phyloP scores from a whole-genome alignment of 306 rosid species.

The Trifolium repens region DNA sequence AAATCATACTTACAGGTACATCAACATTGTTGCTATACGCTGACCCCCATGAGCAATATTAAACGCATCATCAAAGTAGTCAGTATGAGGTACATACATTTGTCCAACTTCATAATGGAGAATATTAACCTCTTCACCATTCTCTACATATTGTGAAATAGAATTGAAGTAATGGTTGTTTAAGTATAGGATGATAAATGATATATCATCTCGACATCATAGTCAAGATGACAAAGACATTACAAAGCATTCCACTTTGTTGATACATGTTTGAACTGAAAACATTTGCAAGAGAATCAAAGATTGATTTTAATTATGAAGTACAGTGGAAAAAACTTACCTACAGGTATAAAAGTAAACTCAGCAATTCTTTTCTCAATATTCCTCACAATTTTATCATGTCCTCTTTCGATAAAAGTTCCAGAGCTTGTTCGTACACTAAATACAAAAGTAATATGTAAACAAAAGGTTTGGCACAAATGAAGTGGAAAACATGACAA shows the following conservation, averaged over 20 bases:
- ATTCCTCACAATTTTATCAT: constrained; percentile 67
- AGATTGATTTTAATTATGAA: constrained; percentile 17
- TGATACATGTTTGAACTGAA: constrained; percentile 14
- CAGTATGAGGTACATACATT: constrained; percentile 80
- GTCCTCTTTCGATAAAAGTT: constrained; percentile 83
- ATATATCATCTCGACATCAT: constrained; percentile 37
- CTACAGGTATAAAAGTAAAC: constrained; percentile 78
- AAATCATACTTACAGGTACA: constrained; percentile 83
- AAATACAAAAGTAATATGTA: constrained; percentile 6
- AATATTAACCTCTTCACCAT: constrained; percentile 94
- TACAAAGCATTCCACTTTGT: background rate
- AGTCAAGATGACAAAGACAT: background rate
- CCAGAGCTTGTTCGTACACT: constrained; percentile 94
- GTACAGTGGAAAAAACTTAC: constrained; percentile 43
- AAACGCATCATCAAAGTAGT: constrained; percentile 70
- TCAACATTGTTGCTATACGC: constrained; percentile 86
- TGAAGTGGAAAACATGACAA: constrained; percentile 14
- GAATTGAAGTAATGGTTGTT: constrained; percentile 28
- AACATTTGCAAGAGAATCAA: constrained; percentile 8
- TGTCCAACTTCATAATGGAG: constrained; percentile 97
- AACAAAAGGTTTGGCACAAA: constrained; percentile 7
- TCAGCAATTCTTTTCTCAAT: constrained; percentile 91
- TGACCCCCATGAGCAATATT: constrained; percentile 81
- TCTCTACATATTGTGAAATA: constrained; percentile 54
- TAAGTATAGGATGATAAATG: constrained; percentile 29